Evolutionary conservation across 768 basidiomycete genomes (phyloP).

Genomic region (Phaeolepiota aurea): DNA sequence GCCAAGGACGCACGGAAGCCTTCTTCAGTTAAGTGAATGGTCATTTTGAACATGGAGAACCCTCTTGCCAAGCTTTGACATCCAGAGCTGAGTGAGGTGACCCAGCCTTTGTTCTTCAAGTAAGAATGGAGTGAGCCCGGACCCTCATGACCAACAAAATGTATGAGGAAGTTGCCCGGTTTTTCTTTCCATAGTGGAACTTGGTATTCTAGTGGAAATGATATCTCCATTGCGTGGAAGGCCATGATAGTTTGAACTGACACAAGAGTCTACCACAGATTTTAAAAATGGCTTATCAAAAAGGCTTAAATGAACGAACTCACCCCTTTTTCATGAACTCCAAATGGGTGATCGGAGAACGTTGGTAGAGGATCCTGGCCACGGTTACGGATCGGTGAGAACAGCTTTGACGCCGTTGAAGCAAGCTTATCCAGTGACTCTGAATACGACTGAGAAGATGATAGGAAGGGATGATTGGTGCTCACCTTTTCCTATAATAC

Average conservation of each 20-base stretch:
- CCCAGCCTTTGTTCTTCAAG: constrained; percentile 85
- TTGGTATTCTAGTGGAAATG: constrained; percentile 72
- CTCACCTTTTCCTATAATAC: constrained; percentile 72
- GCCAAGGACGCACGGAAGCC: constrained; percentile 88
- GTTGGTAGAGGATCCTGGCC: constrained; percentile 51
- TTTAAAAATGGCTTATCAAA: constrained; percentile 10
- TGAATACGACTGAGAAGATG: constrained; percentile 18
- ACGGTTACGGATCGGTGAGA: constrained; percentile 66
- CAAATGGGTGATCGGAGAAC: constrained; percentile 70
- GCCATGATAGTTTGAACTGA: constrained; percentile 86
- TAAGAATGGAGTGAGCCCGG: constrained; percentile 87
- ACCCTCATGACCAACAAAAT: constrained; percentile 89
- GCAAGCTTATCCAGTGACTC: constrained; percentile 73
- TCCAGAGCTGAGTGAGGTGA: constrained; percentile 48
- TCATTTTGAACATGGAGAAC: constrained; percentile 86
- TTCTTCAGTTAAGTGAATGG: constrained; percentile 69
- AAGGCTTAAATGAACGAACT: constrained; percentile 16
- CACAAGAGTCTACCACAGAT: constrained; percentile 55
- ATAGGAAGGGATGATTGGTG: no score
- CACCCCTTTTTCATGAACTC: constrained; percentile 63
- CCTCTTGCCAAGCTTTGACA: constrained; percentile 68
- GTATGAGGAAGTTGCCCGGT: constrained; percentile 67
- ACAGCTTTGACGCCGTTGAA: constrained; percentile 50
- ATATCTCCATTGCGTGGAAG: constrained; percentile 76
- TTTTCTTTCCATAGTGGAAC: constrained; percentile 69